Base-by-base conservation (phyloP, 768 basidiomycete genomes). In the Termitomyces sp. region DNA sequence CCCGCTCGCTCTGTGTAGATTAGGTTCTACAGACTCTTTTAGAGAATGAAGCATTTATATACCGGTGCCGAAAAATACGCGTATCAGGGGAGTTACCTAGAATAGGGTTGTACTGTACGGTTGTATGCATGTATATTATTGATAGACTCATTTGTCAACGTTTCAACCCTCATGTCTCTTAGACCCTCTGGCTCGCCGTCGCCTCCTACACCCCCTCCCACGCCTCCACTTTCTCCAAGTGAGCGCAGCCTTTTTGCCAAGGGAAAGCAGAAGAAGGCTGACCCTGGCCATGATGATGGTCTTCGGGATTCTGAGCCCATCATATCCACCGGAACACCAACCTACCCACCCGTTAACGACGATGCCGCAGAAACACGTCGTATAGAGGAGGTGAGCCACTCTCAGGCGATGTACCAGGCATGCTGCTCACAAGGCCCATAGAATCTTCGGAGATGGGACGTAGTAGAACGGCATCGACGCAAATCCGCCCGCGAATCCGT, bases 401-500 rank as follows among this genome's bases (percentile, higher is more conserved):
- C 54, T 53, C 46, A 45, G 12, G 3, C 12, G 11, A 33, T 28
- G 43, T 56, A 42, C 33, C 35, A 45, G 54, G 41, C 61, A 43
- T 40, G 19, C 42, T 54, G 21, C 42, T 57, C 55, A 56, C 52
- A 51, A 51, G 53, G 37, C 26, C 56, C 38, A 53, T 68, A 93
- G 91, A 93, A 83, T 57, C 75, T 94, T 28, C 77, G 79, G 61
- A 79, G 80, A 43, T 93, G 90, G 91, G 91, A 93, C 63, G 72
- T 83, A 46, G 83, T 83, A 41, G 91, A 93, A 65, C 79, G 87
- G 19, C 84, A 84, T 62, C 80, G 88, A 57, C 81, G 91, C 73
- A 91, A 85, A 70, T 78, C 80, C 37, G 85, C 81, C 3, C 79
- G 91, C 54, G 86, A 84, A 55, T 84, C 86, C 5, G 51, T 60